phyloP scores from a whole-genome alignment of 2,329 filamentous ascomycete species.

The Penicillium sp. region DNA sequence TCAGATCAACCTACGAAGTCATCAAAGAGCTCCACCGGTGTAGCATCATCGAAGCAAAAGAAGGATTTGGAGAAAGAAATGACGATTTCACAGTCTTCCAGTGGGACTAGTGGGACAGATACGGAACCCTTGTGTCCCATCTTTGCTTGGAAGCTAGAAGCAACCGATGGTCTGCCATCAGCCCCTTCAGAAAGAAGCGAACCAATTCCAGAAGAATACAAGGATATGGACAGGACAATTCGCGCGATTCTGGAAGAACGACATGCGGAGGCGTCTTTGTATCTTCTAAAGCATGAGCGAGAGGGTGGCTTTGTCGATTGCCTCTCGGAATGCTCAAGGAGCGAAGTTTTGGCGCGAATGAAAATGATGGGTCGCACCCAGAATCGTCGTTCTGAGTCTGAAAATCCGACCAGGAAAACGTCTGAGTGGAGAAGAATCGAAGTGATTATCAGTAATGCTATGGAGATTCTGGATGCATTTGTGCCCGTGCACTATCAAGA shows the following conservation, averaged over 20 bases:
- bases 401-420: neutral
- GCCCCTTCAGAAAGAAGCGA: neutral
- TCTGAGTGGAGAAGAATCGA: neutral
- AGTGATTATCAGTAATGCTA: neutral
- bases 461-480: constrained; percentile 5
- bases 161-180: neutral
- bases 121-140: neutral
- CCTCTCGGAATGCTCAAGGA: neutral
- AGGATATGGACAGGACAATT: constrained; percentile 1
- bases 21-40: neutral
- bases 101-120: neutral
- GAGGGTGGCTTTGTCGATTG: neutral
- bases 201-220: neutral
- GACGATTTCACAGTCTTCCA: neutral
- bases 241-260: constrained; percentile 5
- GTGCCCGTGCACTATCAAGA: constrained; percentile 5
- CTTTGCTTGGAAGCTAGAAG: constrained; percentile 2
- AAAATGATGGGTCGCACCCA: neutral
- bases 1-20: neutral
- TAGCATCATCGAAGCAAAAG: neutral
- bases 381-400: neutral
- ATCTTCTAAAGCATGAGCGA: neutral
- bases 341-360: neutral
- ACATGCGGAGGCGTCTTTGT: neutral
- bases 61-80: neutral